Evolutionary conservation across 805 yeast genomes (phyloP).

Genomic region (Starmerella vaccinii): DNA sequence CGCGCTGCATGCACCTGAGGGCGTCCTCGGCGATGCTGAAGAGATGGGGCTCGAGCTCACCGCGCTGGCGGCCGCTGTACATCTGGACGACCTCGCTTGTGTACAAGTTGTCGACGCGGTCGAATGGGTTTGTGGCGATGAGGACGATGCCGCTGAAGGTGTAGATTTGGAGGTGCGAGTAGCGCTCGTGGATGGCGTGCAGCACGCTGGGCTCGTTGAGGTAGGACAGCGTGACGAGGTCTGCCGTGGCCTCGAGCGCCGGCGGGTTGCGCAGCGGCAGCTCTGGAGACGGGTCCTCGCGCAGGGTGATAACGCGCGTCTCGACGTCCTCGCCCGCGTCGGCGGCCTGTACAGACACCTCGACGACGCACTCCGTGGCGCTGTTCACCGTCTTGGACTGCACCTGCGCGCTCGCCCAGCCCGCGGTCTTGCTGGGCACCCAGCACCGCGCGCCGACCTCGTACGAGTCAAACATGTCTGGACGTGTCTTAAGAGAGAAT

Average conservation of each 20-base stretch:
- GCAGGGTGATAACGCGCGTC: slow-evolving; percentile 27
- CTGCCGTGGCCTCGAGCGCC: slow-evolving; percentile 84
- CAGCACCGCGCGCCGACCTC: slow-evolving; percentile 44
- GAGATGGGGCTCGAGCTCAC: slow-evolving; percentile 92
- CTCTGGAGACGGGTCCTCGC: slow-evolving; percentile 42
- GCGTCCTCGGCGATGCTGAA: slow-evolving; percentile 98
- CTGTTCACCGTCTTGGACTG: slow-evolving; percentile 39
- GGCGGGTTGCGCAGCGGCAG: slow-evolving; percentile 84
- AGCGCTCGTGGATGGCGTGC: slow-evolving; percentile 83
- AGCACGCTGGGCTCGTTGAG: slow-evolving; percentile 93
- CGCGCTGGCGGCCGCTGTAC: slow-evolving; percentile 84
- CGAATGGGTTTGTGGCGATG: slow-evolving; percentile 94
- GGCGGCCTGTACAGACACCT: slow-evolving; percentile 40
- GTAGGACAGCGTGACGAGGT: slow-evolving; percentile 81
- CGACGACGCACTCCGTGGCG: slow-evolving; percentile 40
- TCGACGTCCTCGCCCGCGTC: slow-evolving; percentile 4
- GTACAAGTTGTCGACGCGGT: slow-evolving; percentile 79
- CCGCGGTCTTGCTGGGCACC: slow-evolving; percentile 63
- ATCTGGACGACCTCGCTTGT: slow-evolving; percentile 90
- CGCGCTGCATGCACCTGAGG: slow-evolving; percentile 84
- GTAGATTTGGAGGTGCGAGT: slow-evolving; percentile 80
- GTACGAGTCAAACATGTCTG: slow-evolving; percentile 23
- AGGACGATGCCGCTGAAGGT: slow-evolving; percentile 95
- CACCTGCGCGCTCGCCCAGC: slow-evolving; percentile 59
- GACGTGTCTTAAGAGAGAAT: slow-evolving; percentile 4